phyloP scores from a whole-genome alignment of 2,329 filamentous ascomycete species.

The Fonsecaea erecta region DNA sequence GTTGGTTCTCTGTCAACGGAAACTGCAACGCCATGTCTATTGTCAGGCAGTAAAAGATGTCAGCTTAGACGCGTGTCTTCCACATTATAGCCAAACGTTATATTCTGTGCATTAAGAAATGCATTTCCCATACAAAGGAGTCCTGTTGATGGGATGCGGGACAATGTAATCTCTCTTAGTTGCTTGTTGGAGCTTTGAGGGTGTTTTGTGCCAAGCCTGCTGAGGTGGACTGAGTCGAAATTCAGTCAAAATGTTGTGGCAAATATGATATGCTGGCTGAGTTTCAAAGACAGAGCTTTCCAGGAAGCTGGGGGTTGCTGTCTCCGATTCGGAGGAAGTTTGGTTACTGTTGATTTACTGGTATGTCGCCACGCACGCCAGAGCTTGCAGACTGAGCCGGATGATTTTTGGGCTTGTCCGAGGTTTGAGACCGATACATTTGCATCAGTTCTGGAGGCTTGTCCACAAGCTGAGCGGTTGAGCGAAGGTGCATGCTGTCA shows the following conservation, averaged over 20 bases:
- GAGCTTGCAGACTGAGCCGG: background rate
- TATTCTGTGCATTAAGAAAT: background rate
- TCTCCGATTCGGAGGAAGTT: background rate
- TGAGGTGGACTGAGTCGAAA: background rate
- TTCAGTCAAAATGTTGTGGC: background rate
- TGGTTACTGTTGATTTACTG: background rate
- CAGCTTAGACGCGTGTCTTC: no score
- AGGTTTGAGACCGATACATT: slow-evolving; percentile 15
- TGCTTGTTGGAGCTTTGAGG: background rate
- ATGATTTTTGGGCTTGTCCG: background rate
- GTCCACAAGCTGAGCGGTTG: slow-evolving; percentile 25
- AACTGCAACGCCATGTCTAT: background rate
- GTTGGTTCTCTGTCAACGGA: background rate
- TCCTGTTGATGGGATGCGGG: no score
- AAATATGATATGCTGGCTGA: background rate
- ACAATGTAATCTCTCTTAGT: background rate
- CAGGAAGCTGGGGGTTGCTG: no score
- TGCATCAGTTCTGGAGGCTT: slow-evolving; percentile 15
- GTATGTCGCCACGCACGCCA: background rate
- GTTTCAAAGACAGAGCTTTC: background rate
- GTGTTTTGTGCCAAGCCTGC: background rate
- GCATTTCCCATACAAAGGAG: background rate
- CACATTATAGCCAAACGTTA: background rate
- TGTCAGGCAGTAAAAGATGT: background rate
- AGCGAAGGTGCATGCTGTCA: slow-evolving; percentile 14